Conservation (phyloP, 2,329 filamentous ascomycete species). For the Dothidotthia symphoricarpi region DNA sequence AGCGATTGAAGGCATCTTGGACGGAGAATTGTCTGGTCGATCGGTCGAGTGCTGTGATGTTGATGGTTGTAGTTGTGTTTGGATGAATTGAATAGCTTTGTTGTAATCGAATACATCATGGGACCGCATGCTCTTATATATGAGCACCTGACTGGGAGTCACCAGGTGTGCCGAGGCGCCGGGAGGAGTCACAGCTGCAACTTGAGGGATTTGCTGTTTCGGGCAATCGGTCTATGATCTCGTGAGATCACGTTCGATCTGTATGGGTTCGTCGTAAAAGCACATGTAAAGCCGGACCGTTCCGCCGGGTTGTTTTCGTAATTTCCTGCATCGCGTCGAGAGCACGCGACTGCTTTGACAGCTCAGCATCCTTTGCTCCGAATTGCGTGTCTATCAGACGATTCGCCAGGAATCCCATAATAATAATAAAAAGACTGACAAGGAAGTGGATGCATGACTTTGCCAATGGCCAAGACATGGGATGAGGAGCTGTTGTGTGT, state of each 20-base stretch:
- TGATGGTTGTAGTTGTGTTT: too few relatives aligned
- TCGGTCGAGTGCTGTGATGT: too few relatives aligned
- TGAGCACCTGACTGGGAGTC: conserved; percentile 1
- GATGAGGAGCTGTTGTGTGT: too few relatives aligned
- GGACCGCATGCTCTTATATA: conserved; percentile 6
- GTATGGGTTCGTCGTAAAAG: conserved; percentile 4
- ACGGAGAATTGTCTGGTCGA: too few relatives aligned
- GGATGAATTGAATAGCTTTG: background rate
- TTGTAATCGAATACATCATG: background rate
- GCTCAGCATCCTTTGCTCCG: too few relatives aligned
- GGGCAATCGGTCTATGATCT: conserved; percentile 11
- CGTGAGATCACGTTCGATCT: conserved; percentile 8
- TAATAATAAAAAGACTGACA: too few relatives aligned
- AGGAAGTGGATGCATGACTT: too few relatives aligned
- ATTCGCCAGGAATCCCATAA: too few relatives aligned
- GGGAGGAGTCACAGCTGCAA: conserved; percentile 8
- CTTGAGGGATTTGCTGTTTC: conserved; percentile 10
- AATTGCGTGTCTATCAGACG: too few relatives aligned
- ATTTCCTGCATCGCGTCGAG: background rate
- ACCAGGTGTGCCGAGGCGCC: conserved; percentile 3
- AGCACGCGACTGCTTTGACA: too few relatives aligned
- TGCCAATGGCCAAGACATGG: too few relatives aligned
- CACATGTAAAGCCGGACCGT: conserved; percentile 9
- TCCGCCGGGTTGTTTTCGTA: conserved; percentile 10
- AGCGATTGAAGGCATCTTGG: conserved; percentile 32